Evolutionary conservation across 2,329 filamentous ascomycete genomes (phyloP).

Genomic region (Elsinoe fawcettii): DNA sequence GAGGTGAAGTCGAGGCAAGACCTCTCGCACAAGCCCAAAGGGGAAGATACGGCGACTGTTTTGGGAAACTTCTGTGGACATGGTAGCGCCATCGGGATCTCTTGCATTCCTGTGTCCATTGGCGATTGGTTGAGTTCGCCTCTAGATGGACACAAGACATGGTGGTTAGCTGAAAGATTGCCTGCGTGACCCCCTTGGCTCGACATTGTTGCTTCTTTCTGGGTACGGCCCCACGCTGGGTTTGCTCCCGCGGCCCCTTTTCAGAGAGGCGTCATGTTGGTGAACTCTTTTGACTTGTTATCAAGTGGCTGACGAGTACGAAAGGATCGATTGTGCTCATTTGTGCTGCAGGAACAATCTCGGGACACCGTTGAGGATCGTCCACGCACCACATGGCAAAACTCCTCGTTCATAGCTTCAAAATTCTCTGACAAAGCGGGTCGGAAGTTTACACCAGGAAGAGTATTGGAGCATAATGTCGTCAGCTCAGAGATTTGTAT

Average conservation of each 20-base stretch:
- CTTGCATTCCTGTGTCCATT: not conserved
- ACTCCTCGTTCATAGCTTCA: not conserved
- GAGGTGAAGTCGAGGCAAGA: slow-evolving; percentile 4
- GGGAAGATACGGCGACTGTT: slow-evolving; percentile 6
- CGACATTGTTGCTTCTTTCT: not conserved
- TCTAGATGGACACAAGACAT: not conserved
- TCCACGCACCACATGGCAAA: slow-evolving; percentile 6
- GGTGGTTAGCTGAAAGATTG: not conserved
- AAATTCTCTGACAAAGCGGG: not conserved
- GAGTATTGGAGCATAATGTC: not conserved
- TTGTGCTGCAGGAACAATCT: slow-evolving; percentile 14
- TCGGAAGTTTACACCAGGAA: not conserved
- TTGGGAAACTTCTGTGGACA: not conserved
- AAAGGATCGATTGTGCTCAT: not conserved
- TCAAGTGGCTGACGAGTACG: not conserved
- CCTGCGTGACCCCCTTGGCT: not conserved
- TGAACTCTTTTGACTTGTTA: not conserved
- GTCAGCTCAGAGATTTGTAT: not conserved
- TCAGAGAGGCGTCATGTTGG: not conserved
- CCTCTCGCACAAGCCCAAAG: slow-evolving; percentile 1
- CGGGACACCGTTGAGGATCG: slow-evolving; percentile 8
- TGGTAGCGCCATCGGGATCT: slow-evolving; percentile 1
- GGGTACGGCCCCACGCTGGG: not conserved
- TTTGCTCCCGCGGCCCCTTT: not conserved
- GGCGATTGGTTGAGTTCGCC: not conserved